A percentile compares a stretch with the other conserved stretches of the same genome.
Evolutionary conservation across 106 monocot species (phyloP).

Genomic region (Allium sativum): DNA sequence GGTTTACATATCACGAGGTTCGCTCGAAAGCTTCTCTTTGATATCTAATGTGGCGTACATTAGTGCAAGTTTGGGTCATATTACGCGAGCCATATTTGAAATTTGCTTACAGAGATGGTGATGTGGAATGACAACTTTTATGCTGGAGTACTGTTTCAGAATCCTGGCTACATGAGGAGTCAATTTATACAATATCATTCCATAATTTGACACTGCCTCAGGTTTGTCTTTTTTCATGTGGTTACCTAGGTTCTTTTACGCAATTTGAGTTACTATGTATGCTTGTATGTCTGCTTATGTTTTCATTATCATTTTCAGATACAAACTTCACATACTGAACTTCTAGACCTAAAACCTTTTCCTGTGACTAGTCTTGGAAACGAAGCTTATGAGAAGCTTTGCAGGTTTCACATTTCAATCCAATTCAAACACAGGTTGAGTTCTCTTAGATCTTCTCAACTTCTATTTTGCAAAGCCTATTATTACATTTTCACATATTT

Average conservation of each 20-base stretch:
- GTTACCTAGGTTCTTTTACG: too few species aligned
- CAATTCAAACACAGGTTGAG: conserved; percentile 88
- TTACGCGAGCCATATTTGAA: conserved; percentile 91
- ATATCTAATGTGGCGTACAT: conserved; percentile 94
- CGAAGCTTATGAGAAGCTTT: conserved; percentile 45
- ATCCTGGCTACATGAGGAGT: conserved; percentile 81
- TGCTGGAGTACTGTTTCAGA: conserved; percentile 89
- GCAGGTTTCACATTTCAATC: conserved; percentile 96
- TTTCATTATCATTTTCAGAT: conserved; percentile 36
- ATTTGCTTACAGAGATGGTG: conserved; percentile 88
- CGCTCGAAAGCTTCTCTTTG: conserved; percentile 88
- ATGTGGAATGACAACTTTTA: conserved; percentile 71
- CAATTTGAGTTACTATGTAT: too few species aligned
- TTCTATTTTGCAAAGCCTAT: background rate
- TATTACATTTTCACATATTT: background rate
- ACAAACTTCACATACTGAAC: conserved; percentile 87
- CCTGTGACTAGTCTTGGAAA: conserved; percentile 69
- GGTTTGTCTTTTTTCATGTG: conserved; percentile 24
- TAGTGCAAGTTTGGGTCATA: conserved; percentile 87
- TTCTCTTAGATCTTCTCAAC: background rate
- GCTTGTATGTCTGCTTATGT: background rate
- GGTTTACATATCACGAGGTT: conserved; percentile 81
- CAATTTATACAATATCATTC: conserved; percentile 78
- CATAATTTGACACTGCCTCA: conserved; percentile 71
- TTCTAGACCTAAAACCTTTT: conserved; percentile 89